Conservation (phyloP, 257 asterid genomes). For the Solanum okadae region DNA sequence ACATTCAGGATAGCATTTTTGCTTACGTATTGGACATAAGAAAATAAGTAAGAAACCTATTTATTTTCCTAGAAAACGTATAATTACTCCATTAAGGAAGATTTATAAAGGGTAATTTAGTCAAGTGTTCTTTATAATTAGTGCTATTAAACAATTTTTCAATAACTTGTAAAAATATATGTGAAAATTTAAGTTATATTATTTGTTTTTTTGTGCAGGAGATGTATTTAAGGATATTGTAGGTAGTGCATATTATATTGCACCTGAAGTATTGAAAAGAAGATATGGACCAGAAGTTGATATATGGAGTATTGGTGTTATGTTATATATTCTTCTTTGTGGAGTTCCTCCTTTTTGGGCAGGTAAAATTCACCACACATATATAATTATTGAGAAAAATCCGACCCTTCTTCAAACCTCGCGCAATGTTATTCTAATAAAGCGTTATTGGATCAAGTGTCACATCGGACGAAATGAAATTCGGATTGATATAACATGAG, state of each 20-base stretch:
- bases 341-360: slow-evolving; percentile 98
- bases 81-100: background rate
- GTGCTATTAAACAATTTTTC: no score
- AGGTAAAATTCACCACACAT: slow-evolving; percentile 10
- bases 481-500: background rate
- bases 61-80: background rate
- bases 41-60: background rate
- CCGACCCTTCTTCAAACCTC: rapidly evolving
- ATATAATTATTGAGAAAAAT: background rate
- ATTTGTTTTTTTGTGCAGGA: slow-evolving; percentile 22
- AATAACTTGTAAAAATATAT: no score
- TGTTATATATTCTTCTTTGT: slow-evolving; percentile 77
- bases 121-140: background rate
- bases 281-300: slow-evolving; percentile 86
- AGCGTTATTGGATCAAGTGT: background rate
- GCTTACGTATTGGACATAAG: rapidly evolving
- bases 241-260: slow-evolving; percentile 91
- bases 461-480: background rate
- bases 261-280: slow-evolving; percentile 87
- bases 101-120: background rate
- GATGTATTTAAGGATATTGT: slow-evolving; percentile 74
- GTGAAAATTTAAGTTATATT: background rate
- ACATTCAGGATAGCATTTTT: background rate
- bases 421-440: background rate
- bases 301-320: slow-evolving; percentile 92